Evolutionary conservation across 768 basidiomycete genomes (phyloP).

Genomic region (Fistulinella prunicolor): DNA sequence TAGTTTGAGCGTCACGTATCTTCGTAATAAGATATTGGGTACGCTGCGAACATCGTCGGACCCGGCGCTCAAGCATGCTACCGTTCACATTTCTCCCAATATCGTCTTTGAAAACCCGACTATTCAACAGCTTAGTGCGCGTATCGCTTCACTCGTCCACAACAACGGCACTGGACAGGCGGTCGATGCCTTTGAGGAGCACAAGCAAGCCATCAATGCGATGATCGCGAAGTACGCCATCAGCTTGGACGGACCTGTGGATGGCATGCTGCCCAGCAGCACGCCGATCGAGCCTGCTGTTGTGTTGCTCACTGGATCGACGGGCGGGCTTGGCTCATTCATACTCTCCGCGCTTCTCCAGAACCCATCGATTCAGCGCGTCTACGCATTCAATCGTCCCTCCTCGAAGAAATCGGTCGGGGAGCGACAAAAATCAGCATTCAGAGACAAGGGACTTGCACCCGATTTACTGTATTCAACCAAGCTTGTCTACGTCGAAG

Average conservation of each 20-base stretch:
- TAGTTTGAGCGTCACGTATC: conserved; percentile 10
- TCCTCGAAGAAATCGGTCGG: conserved; percentile 3
- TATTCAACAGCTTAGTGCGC: conserved; percentile 16
- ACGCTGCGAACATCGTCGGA: conserved; percentile 26
- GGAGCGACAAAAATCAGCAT: conserved; percentile 32
- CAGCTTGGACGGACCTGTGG: background rate
- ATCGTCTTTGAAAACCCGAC: conserved; percentile 39
- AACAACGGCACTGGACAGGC: background rate
- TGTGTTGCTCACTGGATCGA: conserved; percentile 38
- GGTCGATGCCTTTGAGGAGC: too few species aligned
- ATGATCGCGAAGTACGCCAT: conserved; percentile 24
- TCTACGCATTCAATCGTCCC: conserved; percentile 35
- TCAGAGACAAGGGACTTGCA: conserved; percentile 35
- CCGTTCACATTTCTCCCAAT: conserved; percentile 23
- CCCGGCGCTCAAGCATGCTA: conserved; percentile 15
- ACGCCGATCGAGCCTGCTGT: background rate
- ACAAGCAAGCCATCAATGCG: conserved; percentile 24
- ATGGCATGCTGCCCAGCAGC: background rate
- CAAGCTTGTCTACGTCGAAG: conserved; percentile 38
- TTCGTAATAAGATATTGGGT: conserved; percentile 9
- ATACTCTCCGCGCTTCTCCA: conserved; percentile 30
- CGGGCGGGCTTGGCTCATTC: conserved; percentile 41
- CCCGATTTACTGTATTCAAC: conserved; percentile 23
- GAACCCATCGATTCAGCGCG: conserved; percentile 17
- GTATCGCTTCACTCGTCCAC: conserved; percentile 10